A percentile compares a stretch with the other conserved stretches of the same genome.
phyloP scores from a whole-genome alignment of 2,329 filamentous ascomycete species.

The Teratosphaeria zuluensis region DNA sequence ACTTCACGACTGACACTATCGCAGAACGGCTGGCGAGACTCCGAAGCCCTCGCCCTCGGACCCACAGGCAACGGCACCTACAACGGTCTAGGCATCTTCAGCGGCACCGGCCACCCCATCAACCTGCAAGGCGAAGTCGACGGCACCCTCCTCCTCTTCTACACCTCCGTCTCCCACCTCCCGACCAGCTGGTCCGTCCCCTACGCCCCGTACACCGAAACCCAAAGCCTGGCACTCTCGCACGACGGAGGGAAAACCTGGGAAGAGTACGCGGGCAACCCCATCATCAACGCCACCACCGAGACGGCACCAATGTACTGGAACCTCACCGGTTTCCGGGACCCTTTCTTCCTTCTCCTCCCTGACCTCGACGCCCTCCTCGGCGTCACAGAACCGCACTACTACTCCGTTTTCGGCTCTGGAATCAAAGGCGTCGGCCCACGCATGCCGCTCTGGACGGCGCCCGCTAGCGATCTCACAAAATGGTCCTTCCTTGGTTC shows the following conservation, averaged over 20 bases:
- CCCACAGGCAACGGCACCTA: constrained; percentile 36
- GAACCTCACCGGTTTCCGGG: constrained; percentile 35
- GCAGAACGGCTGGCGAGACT: constrained; percentile 37
- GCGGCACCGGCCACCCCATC: constrained; percentile 41
- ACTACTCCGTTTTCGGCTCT: constrained; percentile 37
- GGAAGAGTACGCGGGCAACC: constrained; percentile 37
- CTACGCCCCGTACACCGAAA: constrained; percentile 37
- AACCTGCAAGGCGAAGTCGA: constrained; percentile 38
- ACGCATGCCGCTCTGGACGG: constrained; percentile 38
- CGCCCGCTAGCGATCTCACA: constrained; percentile 34
- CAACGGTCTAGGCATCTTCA: constrained; percentile 45
- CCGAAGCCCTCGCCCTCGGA: constrained; percentile 29
- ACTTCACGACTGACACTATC: constrained; percentile 8
- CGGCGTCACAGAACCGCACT: constrained; percentile 33
- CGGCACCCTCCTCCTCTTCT: constrained; percentile 38
- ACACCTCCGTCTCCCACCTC: constrained; percentile 38
- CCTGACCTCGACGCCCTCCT: constrained; percentile 36
- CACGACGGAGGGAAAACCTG: constrained; percentile 39
- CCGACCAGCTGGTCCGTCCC: constrained; percentile 38
- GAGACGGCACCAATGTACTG: constrained; percentile 31
- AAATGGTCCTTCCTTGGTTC: constrained; percentile 39
- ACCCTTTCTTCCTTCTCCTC: constrained; percentile 27
- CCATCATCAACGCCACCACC: constrained; percentile 31
- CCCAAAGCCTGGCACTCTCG: constrained; percentile 36
- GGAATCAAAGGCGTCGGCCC: constrained; percentile 40